Evolutionary conservation across 163 green algal species (phyloP), one percentile per base, ranked within the genome.

Genomic region (Coccomyxa subellipsoidea): DNA sequence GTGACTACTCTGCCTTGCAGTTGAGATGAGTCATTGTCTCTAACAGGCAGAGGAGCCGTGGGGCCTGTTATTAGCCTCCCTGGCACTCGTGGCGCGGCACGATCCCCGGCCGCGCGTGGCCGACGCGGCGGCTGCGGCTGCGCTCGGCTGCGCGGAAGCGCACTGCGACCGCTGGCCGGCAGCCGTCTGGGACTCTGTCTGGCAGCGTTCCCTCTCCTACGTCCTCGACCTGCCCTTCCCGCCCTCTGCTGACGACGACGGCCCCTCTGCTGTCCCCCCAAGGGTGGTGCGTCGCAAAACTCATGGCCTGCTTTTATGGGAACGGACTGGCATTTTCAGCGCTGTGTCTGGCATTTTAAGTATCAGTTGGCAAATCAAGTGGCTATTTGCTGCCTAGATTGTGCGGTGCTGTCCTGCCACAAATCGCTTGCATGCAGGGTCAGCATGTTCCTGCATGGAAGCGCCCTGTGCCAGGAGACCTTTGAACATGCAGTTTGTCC

Each of bases 31-130:
- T n/a, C n/a, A n/a, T n/a, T n/a, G n/a, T n/a, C n/a, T n/a, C n/a
- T n/a, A n/a, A n/a, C n/a, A 54, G 40, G 40, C 10, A 10, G 40
- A 54, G 47, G 47, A 59, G 31, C 83, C 89, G 1, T 95, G 92
- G 92, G 83, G 81, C 7, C 77, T 90, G 32, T 79, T 96, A 82
- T 84, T 95, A 72, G 79, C 87, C 38, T 84, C 88, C 21, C 80
- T 94, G 35, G 86, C 85, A 10, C 85, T 91, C 37, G 86, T 95
- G 29, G 86, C 90, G 6, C 88, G 89, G 39, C 83, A 91, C 39
- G 91, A 95, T 80, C 77, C 73, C 0, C 83, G 90, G 4, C 84
- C 90, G 0, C 76, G 79, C 8, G 89, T 92, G 0, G 87, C 86
- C 0, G 88, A 94, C 73, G 39, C 80, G 6, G 85, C 85, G 0